These are phyloP conservation scores for Luffa aegyptiaca DNA, from an alignment of 306 rosid species.

Conservation along the genomic window DNA sequence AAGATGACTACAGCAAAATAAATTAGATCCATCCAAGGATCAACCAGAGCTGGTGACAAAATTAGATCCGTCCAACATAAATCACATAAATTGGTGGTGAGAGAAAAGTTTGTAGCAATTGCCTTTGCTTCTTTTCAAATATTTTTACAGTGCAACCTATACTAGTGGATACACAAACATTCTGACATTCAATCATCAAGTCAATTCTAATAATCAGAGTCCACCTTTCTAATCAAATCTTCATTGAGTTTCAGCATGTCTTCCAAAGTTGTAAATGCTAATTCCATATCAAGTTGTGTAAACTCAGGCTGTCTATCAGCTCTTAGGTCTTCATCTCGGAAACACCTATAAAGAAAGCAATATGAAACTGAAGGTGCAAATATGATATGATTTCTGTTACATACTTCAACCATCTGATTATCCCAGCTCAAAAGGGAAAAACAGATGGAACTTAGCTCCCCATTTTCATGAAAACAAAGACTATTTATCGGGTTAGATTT, in stretches of 20 bases:
- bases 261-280: constrained; percentile 87
- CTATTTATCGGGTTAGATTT: background rate
- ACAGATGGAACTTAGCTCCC: background rate
- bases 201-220: constrained; percentile 5
- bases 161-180: background rate
- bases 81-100: background rate
- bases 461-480: background rate
- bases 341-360: constrained; percentile 48
- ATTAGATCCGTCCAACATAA: background rate
- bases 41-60: background rate
- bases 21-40: too few species aligned
- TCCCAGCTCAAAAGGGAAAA: background rate
- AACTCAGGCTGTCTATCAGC: constrained; percentile 98
- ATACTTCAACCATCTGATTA: background rate
- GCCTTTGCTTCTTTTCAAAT: background rate
- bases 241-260: constrained; percentile 84
- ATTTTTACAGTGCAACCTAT: background rate
- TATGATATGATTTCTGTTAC: background rate
- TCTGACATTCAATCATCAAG: background rate
- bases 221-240: constrained; percentile 85
- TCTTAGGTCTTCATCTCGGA: constrained; percentile 94
- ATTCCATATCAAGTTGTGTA: constrained; percentile 95
- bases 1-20: background rate
- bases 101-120: background rate
- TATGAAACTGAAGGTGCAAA: background rate